Evolutionary conservation across 768 basidiomycete genomes (phyloP), one percentile per base, ranked within the genome.

Genomic region (Phanerodontia chrysosporium): DNA sequence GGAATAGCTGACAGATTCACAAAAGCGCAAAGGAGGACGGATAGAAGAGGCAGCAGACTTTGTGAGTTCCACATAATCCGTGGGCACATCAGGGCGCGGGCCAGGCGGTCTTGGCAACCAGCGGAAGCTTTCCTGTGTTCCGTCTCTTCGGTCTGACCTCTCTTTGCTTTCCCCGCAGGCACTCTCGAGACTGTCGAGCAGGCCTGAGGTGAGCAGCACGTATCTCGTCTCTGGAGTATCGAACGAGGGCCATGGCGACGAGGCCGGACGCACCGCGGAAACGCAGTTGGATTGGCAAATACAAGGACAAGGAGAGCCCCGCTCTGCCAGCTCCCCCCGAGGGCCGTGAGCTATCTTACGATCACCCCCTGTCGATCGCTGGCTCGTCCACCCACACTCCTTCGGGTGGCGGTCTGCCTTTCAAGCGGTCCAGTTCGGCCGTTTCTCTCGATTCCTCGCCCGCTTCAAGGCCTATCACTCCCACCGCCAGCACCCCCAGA

Each of bases 301-400:
- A 64, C 49, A 67, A 67, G 57, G 70, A 71, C 48, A 68, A 59
- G 48, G 66, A 70, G 18, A 30, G 14, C 51, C 25, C 62, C 25
- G 22, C 52, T 29, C 66, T 74, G 2, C 65, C 64, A 45, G 58
- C 69, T 14, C 70, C 73, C 10, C 65, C 66, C 58, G 73, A 74
- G 60, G 73, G 73, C 53, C 67, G 68, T 28, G 67, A 68, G 59
- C 67, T 70, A 45, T 66, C 69, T 16, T 70, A 71, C 57, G 64
- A 64, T 12, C 60, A 55, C 63, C 63, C 53, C 35, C 65, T 66
- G 30, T 46, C 56, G 59, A 54, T 56, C 63, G 42, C 61, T 63
- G n/a, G 58, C 62, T 62, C 66, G 21, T 60, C 65, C 36, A 48
- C 65, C 30, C 63, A 59, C 28, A 46, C 60, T 10, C 52, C 62